These are phyloP conservation scores for Tolypocladium pustulatum DNA, from an alignment of 2,329 filamentous ascomycete species.

Conservation along the genomic window DNA sequence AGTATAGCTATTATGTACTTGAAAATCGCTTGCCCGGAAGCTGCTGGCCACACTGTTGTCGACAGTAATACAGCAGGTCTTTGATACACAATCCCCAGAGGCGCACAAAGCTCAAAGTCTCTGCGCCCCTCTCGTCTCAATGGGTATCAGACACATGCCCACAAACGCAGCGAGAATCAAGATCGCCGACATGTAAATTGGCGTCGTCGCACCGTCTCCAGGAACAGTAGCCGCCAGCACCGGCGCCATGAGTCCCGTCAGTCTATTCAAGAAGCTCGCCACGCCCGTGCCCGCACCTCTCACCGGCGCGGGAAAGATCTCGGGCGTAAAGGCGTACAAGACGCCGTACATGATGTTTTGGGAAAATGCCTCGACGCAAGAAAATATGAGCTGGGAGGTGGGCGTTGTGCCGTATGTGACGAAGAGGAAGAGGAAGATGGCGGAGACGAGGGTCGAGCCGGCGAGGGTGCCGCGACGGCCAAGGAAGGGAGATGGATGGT, in stretches of 20 bases:
- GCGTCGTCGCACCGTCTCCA: slow-evolving; percentile 45
- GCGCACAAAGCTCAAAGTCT: slow-evolving; percentile 27
- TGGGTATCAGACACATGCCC: slow-evolving; percentile 49
- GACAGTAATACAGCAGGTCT: no score
- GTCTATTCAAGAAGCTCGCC: slow-evolving; percentile 58
- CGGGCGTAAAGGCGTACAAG: slow-evolving; percentile 66
- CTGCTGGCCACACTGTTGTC: not conserved
- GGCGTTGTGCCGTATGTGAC: slow-evolving; percentile 47
- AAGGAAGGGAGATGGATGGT: slow-evolving; percentile 48
- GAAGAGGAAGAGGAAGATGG: slow-evolving; percentile 59
- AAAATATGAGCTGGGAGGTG: slow-evolving; percentile 51
- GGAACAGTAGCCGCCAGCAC: slow-evolving; percentile 53
- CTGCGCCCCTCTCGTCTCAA: slow-evolving; percentile 51
- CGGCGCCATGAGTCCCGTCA: slow-evolving; percentile 58
- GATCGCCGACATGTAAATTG: slow-evolving; percentile 45
- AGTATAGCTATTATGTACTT: no score
- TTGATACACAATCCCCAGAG: not conserved
- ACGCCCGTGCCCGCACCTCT: slow-evolving; percentile 64
- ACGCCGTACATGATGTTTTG: slow-evolving; percentile 73
- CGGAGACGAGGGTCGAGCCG: slow-evolving; percentile 54
- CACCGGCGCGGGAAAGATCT: slow-evolving; percentile 64
- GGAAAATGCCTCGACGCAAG: slow-evolving; percentile 58
- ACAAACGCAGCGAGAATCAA: slow-evolving; percentile 50
- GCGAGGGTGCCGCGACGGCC: slow-evolving; percentile 67
- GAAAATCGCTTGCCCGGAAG: not conserved